Evolutionary conservation across 2,329 filamentous ascomycete genomes (phyloP), one percentile per base, ranked within the genome.

Genomic region (Nothophaeocryptopus gaeumannii): DNA sequence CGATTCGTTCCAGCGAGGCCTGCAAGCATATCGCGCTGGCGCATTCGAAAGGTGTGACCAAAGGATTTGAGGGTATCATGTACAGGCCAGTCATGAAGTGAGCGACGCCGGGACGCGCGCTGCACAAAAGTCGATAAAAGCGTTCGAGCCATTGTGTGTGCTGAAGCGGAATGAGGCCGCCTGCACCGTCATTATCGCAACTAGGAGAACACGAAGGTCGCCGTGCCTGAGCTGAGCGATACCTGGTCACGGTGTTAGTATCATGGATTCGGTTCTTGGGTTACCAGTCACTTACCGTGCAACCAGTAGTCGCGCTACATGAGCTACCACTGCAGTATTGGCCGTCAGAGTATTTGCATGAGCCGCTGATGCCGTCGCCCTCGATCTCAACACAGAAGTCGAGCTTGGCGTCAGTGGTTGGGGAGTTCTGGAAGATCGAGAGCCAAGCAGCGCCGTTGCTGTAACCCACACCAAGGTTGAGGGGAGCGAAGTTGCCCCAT

Each of bases 401-500:
- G 34, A 96, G 83, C 54, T 75, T 71, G 33, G 82, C 83, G 13
- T 71, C 68, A 61, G 82, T 89, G 48, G 88, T 95, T 5, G 90
- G 89, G 54, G 73, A 65, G 76, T 97, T 96, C 67, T 84, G 83
- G 79, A 92, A 89, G 70, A 96, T 82, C 42, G 88, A 89, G 53
- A 96, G 74, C 76, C 82, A 97, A 36, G 86, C 93, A 55, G 72
- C 74, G 65, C 86, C 83, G 62, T 78, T 70, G 67, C 78, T 81
- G 70, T 82, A 81, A 55, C 91, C 89, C 53, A 90, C 84, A 69
- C 92, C 92, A 45, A 96, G 75, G 74, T 91, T 92, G 62, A 89
- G 74, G 29, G 93, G 91, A 40, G 93, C 85, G 79, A 81, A 96
- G 81, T 99, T 96, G 59, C 93, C 84, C 50, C 77, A 70, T 56